A percentile compares a stretch with the other conserved stretches of the same genome.
Conservation (phyloP, 202 grass and related monocot genomes). For the Schoenoplectus tabernaemontani region DNA sequence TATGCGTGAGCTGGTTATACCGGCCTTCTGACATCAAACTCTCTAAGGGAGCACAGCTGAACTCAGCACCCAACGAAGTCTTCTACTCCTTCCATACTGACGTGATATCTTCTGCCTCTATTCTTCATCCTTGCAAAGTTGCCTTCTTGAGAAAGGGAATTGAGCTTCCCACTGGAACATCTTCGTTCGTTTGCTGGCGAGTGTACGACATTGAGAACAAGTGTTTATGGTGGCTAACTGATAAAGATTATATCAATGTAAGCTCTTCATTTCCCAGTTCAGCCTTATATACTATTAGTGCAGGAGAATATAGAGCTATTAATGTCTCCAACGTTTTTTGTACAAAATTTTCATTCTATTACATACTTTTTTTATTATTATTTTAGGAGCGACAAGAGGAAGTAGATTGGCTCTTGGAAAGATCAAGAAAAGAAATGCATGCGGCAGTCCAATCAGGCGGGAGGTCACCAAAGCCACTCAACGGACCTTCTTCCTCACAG, state of each 20-base stretch:
- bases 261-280: slow-evolving; percentile 17
- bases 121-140: slow-evolving; percentile 93
- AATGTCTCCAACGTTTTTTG: background rate
- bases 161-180: slow-evolving; percentile 56
- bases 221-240: slow-evolving; percentile 95
- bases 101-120: slow-evolving; percentile 63
- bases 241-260: slow-evolving; percentile 90
- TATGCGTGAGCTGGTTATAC: slow-evolving; percentile 92
- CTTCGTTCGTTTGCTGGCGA: slow-evolving; percentile 76
- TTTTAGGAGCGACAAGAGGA: slow-evolving; percentile 89
- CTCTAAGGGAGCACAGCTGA: slow-evolving; percentile 50
- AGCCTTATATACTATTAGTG: slow-evolving; percentile 8
- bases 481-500: slow-evolving; percentile 49
- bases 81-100: slow-evolving; percentile 98
- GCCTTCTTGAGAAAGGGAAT: slow-evolving; percentile 81
- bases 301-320: background rate
- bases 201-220: slow-evolving; percentile 93
- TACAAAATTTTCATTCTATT: background rate
- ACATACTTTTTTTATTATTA: background rate
- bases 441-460: slow-evolving; percentile 80
- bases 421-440: slow-evolving; percentile 86
- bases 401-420: slow-evolving; percentile 67
- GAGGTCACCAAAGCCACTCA: slow-evolving; percentile 62
- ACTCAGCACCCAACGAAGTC: slow-evolving; percentile 71
- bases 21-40: slow-evolving; percentile 72